Evolutionary conservation across 2,329 filamentous ascomycete species (phyloP).

Genomic region (Aspergillus oerlinghausenensis): DNA sequence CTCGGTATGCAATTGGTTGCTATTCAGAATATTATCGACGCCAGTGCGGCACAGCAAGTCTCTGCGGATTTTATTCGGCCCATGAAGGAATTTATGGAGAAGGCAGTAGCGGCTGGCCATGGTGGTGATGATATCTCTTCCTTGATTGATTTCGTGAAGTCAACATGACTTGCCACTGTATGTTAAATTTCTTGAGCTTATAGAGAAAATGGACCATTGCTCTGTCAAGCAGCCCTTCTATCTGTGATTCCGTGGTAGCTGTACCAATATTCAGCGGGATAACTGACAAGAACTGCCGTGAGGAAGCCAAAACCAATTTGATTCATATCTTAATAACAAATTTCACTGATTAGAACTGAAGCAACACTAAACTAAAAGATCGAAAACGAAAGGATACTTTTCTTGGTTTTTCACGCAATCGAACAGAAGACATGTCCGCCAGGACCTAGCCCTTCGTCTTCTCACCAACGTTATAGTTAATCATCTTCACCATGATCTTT

Average conservation of each 20-base stretch:
- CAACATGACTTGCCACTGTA: background rate
- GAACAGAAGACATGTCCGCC: too few relatives aligned
- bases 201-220: background rate
- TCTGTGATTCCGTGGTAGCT: background rate
- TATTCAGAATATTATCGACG: background rate
- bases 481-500: constrained; percentile 7
- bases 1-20: constrained; percentile 6
- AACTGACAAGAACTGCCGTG: too few relatives aligned
- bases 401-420: too few relatives aligned
- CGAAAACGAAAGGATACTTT: too few relatives aligned
- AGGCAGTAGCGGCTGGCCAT: background rate
- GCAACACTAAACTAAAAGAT: too few relatives aligned
- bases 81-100: background rate
- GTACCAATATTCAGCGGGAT: background rate
- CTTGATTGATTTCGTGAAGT: background rate
- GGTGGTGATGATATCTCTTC: background rate
- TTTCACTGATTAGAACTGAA: too few relatives aligned
- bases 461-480: constrained; percentile 3
- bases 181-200: background rate
- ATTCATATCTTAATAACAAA: too few relatives aligned
- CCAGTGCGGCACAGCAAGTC: background rate
- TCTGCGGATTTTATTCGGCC: background rate
- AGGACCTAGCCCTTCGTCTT: too few relatives aligned
- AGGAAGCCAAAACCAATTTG: too few relatives aligned
- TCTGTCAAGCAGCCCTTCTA: background rate